Evolutionary conservation across 1,284 basidiomycete genomes (phyloP).

Genomic region (Phaffia rhodozyma): DNA sequence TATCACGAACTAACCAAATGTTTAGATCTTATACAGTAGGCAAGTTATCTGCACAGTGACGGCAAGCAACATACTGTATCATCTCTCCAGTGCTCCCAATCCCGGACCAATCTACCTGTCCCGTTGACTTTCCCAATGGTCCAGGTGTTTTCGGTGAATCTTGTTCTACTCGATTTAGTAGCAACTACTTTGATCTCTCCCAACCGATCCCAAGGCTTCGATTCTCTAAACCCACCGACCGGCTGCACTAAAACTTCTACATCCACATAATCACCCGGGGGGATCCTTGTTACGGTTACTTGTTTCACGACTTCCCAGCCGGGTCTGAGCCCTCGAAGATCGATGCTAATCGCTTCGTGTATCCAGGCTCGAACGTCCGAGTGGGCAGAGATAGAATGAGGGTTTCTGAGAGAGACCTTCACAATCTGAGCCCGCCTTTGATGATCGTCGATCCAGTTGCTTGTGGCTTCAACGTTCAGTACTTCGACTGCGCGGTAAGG

Average conservation of each 20-base stretch:
- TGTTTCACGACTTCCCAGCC: slow-evolving; percentile 28
- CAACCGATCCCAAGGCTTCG: neutral
- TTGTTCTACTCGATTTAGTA: neutral
- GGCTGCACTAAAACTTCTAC: slow-evolving; percentile 21
- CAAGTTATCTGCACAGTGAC: slow-evolving; percentile 23
- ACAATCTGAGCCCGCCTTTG: slow-evolving; percentile 38
- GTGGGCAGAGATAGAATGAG: slow-evolving; percentile 30
- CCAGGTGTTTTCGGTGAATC: too few relatives aligned
- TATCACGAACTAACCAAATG: slow-evolving; percentile 29
- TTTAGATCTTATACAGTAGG: slow-evolving; percentile 28
- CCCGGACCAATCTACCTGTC: slow-evolving; percentile 1
- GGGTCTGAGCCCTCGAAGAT: slow-evolving; percentile 31
- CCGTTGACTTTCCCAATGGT: neutral
- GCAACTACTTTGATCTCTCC: slow-evolving; percentile 24
- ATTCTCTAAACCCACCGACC: neutral
- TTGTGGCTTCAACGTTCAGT: slow-evolving; percentile 37
- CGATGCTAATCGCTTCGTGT: slow-evolving; percentile 25
- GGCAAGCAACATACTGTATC: slow-evolving; percentile 35
- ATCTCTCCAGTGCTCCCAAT: slow-evolving; percentile 6
- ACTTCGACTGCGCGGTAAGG: slow-evolving; percentile 22
- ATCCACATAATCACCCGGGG: slow-evolving; percentile 36
- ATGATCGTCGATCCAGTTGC: slow-evolving; percentile 35
- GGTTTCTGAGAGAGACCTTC: slow-evolving; percentile 41
- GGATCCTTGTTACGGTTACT: slow-evolving; percentile 27
- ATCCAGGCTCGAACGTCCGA: slow-evolving; percentile 15